These are phyloP conservation scores for Penicillium cinerascens DNA, from an alignment of 495 filamentous ascomycete species.

Conservation along the genomic window DNA sequence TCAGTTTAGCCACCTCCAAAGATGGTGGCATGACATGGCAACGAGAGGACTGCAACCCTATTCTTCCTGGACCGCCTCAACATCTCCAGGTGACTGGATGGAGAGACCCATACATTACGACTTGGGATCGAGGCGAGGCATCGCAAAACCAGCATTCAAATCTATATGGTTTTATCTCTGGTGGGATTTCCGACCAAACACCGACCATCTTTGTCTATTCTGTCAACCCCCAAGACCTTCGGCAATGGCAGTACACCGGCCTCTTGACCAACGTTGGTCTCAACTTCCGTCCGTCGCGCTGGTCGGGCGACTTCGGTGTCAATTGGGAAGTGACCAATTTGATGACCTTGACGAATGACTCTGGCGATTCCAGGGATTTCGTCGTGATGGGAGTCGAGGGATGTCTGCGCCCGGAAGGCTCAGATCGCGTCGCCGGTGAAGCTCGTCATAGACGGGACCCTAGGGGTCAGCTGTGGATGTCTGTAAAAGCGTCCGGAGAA, in stretches of 20 bases:
- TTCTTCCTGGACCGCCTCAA: constrained; percentile 43
- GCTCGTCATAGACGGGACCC: constrained; percentile 21
- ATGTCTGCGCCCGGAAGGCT: constrained; percentile 14
- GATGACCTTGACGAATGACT: constrained; percentile 38
- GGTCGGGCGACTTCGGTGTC: constrained; percentile 49
- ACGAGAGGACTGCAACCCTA: constrained; percentile 47
- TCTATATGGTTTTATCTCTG: constrained; percentile 51
- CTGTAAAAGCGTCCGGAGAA: constrained; percentile 13
- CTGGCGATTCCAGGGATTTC: constrained; percentile 40
- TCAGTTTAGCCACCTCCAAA: constrained; percentile 45
- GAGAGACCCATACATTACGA: constrained; percentile 51
- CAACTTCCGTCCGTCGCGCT: constrained; percentile 42
- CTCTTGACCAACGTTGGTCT: constrained; percentile 41
- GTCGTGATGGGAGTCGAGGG: constrained; percentile 51
- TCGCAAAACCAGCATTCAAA: constrained; percentile 22
- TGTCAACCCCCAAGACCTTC: constrained; percentile 42
- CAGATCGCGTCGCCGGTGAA: neutral
- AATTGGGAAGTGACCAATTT: constrained; percentile 59
- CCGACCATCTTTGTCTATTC: constrained; percentile 52
- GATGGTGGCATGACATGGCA: constrained; percentile 51
- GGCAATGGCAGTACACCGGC: constrained; percentile 51
- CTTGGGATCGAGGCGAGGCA: constrained; percentile 35
- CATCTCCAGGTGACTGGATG: constrained; percentile 50
- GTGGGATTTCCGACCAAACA: constrained; percentile 45
- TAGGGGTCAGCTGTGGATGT: constrained; percentile 38